Percentiles rank a stretch among this genome's conserved stretches.
Conservation (phyloP, 2,329 filamentous ascomycete species). For the Corynespora cassiicola region DNA sequence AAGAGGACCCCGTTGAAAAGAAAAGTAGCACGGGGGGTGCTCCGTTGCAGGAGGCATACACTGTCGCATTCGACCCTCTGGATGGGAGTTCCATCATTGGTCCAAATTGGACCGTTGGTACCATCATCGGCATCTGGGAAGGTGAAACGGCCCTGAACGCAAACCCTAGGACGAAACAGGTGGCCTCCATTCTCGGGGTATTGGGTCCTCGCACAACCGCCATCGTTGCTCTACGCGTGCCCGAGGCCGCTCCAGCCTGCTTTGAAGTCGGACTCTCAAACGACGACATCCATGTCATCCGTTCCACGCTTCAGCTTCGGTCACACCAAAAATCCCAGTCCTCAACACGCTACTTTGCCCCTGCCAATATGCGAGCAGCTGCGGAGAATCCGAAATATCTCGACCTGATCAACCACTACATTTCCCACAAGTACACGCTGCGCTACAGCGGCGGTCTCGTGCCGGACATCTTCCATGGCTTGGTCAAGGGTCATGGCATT, state of each 20-base stretch:
- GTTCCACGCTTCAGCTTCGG: constrained; percentile 50
- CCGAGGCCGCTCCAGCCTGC: constrained; percentile 49
- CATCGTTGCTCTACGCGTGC: constrained; percentile 60
- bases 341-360: constrained; percentile 66
- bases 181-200: constrained; percentile 42
- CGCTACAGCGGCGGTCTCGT: constrained; percentile 68
- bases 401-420: constrained; percentile 57
- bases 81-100: constrained; percentile 66
- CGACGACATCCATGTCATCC: constrained; percentile 50
- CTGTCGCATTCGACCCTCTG: constrained; percentile 68
- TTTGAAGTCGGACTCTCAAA: constrained; percentile 59
- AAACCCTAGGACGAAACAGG: constrained; percentile 24
- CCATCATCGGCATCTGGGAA: constrained; percentile 65
- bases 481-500: constrained; percentile 68
- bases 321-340: constrained; percentile 41
- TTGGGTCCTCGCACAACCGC: constrained; percentile 49
- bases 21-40: constrained; percentile 17
- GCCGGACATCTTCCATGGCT: constrained; percentile 65
- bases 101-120: constrained; percentile 52
- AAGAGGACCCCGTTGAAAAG: constrained; percentile 65
- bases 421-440: constrained; percentile 63
- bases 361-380: constrained; percentile 66
- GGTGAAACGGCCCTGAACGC: constrained; percentile 30
- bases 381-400: constrained; percentile 59
- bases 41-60: constrained; percentile 55